Evolutionary conservation across 805 yeast genomes (phyloP), one percentile per base, ranked within the genome.

Genomic region (Yueomyces sinensis): DNA sequence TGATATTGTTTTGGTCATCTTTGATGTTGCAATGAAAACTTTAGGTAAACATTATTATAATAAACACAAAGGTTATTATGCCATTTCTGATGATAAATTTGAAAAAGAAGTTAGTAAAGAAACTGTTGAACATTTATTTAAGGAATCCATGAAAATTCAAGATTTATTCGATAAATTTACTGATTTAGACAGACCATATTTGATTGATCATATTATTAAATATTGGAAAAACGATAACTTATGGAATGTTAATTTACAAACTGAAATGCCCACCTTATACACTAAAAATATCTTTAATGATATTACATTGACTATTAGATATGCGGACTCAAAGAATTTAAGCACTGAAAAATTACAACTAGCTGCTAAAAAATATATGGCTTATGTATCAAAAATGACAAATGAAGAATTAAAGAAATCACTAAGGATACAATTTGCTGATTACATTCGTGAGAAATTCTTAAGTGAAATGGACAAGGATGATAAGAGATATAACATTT

Each of bases 311-410:
- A 79, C 89, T 5, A 61, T 86, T 23, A 72, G 93, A 51, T 70
- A 67, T 44, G 50, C 64, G 37, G 39, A 47, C 0, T 44, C 65
- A 4, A 53, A 52, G 4, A 58, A 62, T 37, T 43, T 58, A 13
- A 58, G 65, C 4, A 73, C 81, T 15, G 74, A 68, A 33, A 55
- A 62, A 33, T 65, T 87, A 47, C 83, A 82, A 57, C 64, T 68
- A 17, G 66, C 86, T 15, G 80, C 84, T 30, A 81, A 78, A 50
- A 74, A 76, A 49, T 82, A 72, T 50, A 61, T 72, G 41, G 78
- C 83, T 7, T 75, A 73, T 49, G 65, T 68, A 41, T 44, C 52
- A 42, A 76, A 68, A 49, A 38, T 58, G n/a, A n/a, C n/a, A n/a
- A 51, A 52, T 32, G 55, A 51, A 27, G 51, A 47, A 14, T 42